A percentile compares a stretch with the other conserved stretches of the same genome.
Conservation (phyloP, 1,284 basidiomycete genomes). For the Athelia sp. region DNA sequence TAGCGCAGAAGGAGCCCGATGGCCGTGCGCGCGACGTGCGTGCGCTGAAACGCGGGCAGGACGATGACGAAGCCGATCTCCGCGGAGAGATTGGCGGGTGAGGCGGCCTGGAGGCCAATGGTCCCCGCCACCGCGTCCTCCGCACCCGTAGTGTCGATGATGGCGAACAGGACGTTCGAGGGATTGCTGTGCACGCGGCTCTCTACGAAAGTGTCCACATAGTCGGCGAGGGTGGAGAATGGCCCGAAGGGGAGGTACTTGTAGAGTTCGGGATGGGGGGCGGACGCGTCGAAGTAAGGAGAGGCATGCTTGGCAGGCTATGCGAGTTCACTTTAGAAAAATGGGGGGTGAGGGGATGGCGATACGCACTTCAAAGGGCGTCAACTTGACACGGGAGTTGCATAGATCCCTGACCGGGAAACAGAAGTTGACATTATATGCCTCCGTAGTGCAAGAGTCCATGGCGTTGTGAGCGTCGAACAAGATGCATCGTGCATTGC, state of each 20-base stretch:
- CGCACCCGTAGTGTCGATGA: not conserved
- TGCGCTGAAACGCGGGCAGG: conserved; percentile 17
- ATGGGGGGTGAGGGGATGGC: not conserved
- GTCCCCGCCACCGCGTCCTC: not conserved
- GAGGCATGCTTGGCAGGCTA: not conserved
- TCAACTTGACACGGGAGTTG: conserved; percentile 9
- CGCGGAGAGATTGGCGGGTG: not conserved
- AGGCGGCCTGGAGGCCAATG: not conserved
- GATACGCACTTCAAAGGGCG: not conserved
- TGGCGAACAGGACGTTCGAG: not conserved
- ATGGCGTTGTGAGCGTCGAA: too few relatives aligned
- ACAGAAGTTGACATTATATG: conserved; percentile 12
- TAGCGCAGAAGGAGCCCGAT: conserved; percentile 27
- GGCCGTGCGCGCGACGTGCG: conserved; percentile 29
- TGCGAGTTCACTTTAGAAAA: not conserved
- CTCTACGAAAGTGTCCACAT: not conserved
- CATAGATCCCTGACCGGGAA: conserved; percentile 17
- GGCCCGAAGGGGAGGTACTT: not conserved
- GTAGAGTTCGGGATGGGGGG: not conserved
- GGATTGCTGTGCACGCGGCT: not conserved
- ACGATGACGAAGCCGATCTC: not conserved
- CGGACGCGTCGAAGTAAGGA: not conserved
- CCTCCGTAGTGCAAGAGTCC: too few relatives aligned
- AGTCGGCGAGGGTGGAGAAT: not conserved
- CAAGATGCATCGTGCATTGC: too few relatives aligned